Percentiles rank a stretch among this genome's conserved stretches.
Conservation (phyloP, 371 early-diverging fungal genomes). For the Mortierella sp. region DNA sequence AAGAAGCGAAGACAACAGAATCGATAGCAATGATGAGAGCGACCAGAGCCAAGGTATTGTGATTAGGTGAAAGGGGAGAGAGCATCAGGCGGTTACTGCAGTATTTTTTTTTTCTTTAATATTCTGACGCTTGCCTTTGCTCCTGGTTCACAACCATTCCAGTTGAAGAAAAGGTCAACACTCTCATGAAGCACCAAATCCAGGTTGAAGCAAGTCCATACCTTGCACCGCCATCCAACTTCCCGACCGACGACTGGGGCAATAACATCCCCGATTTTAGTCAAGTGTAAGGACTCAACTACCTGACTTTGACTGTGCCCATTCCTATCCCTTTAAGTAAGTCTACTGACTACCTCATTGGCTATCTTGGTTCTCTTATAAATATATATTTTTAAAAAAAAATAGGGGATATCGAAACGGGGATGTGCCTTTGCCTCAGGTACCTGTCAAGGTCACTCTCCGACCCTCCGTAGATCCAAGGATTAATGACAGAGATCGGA, state of each 20-base stretch:
- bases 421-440: conserved; percentile 26
- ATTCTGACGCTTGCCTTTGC: too few species aligned
- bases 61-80: too few species aligned
- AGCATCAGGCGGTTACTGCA: too few species aligned
- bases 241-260: conserved; percentile 41
- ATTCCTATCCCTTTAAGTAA: not conserved
- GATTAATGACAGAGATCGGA: conserved; percentile 36
- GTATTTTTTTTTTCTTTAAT: too few species aligned
- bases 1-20: too few species aligned
- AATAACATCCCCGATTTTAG: conserved; percentile 41
- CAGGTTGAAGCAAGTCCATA: conserved; percentile 21
- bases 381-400: not conserved
- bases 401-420: conserved; percentile 35
- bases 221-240: conserved; percentile 31
- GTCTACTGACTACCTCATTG: not conserved
- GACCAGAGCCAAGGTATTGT: too few species aligned
- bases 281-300: conserved; percentile 35
- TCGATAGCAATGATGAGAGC: too few species aligned
- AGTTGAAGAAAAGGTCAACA: too few species aligned
- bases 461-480: conserved; percentile 34
- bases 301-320: too few species aligned
- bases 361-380: not conserved
- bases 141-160: too few species aligned
- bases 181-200: not conserved
- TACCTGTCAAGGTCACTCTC: conserved; percentile 28